Evolutionary conservation across 2,329 filamentous ascomycete species (phyloP).

Genomic region (Xylaria digitata): DNA sequence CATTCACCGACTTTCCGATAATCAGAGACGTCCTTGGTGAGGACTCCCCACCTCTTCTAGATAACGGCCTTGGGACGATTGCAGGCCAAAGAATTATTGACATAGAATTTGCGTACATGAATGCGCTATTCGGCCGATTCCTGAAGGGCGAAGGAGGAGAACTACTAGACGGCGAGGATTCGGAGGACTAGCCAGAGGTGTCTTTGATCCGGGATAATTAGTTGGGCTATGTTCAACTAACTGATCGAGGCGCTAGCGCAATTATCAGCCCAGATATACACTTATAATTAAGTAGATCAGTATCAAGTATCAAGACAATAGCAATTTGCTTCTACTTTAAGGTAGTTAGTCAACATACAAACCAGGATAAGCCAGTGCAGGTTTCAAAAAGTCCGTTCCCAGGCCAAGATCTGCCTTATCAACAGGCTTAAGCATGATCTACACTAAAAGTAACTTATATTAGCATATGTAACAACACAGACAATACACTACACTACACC

Average conservation of each 20-base stretch:
- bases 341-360: too few relatives aligned
- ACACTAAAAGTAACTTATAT: too few relatives aligned
- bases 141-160: constrained; percentile 24
- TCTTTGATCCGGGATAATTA: constrained; percentile 19
- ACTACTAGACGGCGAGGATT: constrained; percentile 28
- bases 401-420: too few relatives aligned
- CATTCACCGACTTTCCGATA: constrained; percentile 17
- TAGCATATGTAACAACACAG: too few relatives aligned
- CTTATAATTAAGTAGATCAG: neutral
- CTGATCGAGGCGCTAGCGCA: too few relatives aligned
- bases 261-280: neutral
- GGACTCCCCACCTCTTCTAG: constrained; percentile 2
- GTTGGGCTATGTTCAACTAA: neutral
- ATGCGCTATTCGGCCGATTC: constrained; percentile 24
- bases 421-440: too few relatives aligned
- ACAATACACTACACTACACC: too few relatives aligned
- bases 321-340: too few relatives aligned
- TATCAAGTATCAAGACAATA: too few relatives aligned
- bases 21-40: constrained; percentile 3
- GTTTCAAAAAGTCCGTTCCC: too few relatives aligned
- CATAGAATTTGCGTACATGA: constrained; percentile 26
- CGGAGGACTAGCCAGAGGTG: constrained; percentile 28
- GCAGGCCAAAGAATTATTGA: constrained; percentile 21
- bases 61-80: constrained; percentile 14
- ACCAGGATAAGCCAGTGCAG: too few relatives aligned